Conservation (phyloP, 371 early-diverging fungal species). For the Umbelopsis sp. region DNA sequence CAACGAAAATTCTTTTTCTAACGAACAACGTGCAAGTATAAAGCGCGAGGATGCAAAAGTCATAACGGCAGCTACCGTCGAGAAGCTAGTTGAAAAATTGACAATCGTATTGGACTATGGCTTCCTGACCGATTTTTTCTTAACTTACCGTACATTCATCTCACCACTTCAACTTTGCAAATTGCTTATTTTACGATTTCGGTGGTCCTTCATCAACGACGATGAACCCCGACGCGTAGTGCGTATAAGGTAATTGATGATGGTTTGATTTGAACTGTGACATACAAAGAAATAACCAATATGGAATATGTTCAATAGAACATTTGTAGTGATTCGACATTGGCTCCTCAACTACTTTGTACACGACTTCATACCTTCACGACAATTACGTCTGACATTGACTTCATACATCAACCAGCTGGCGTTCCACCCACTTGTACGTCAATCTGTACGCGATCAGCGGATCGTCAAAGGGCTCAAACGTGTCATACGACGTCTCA, state of each 20-base stretch:
- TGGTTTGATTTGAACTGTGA: too few relatives aligned
- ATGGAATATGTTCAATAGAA: conserved; percentile 30
- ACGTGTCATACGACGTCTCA: conserved; percentile 45
- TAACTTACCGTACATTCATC: conserved; percentile 70
- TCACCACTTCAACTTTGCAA: conserved; percentile 59
- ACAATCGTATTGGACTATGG: conserved; percentile 72
- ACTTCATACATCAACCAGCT: conserved; percentile 49
- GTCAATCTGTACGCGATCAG: conserved; percentile 51
- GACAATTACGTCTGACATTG: conserved; percentile 47
- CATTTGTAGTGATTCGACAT: conserved; percentile 69
- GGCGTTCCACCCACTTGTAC: conserved; percentile 45
- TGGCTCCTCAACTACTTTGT: conserved; percentile 72
- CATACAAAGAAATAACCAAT: too few relatives aligned
- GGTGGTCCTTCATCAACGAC: conserved; percentile 62
- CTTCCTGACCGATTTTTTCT: conserved; percentile 72
- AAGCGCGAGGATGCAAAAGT: conserved; percentile 23
- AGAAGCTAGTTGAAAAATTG: conserved; percentile 64
- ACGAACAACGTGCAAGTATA: neutral
- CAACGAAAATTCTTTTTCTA: neutral
- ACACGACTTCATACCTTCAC: conserved; percentile 62
- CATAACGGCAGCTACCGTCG: conserved; percentile 66
- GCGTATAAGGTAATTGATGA: conserved; percentile 52
- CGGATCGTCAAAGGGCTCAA: conserved; percentile 59
- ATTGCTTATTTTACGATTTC: conserved; percentile 62
- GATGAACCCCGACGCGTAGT: conserved; percentile 60